A percentile compares a stretch with the other conserved stretches of the same genome.
These are phyloP conservation scores for Wallacemonas collosoma DNA, from an alignment of 208 protist genomes.

Conservation along the genomic window DNA sequence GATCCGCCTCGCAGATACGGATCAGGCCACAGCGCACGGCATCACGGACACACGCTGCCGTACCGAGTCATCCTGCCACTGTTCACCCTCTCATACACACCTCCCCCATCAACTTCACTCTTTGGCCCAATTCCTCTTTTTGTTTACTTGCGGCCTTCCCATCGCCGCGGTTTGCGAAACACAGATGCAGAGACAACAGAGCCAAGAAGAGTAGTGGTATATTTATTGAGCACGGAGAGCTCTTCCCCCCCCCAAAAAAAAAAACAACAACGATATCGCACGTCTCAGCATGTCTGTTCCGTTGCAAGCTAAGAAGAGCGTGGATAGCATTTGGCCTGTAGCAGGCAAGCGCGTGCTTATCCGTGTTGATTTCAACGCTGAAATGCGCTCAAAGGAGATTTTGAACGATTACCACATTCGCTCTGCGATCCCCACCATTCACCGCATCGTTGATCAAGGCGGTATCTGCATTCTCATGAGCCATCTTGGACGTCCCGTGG, in stretches of 20 bases:
- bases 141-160: no score
- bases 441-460: constrained; percentile 93
- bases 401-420: constrained; percentile 95
- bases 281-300: constrained; percentile 28
- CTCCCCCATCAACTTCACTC: no score
- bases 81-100: no score
- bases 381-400: constrained; percentile 90
- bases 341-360: constrained; percentile 94
- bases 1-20: no score
- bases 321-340: constrained; percentile 89
- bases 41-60: no score
- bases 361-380: constrained; percentile 98
- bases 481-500: constrained; percentile 98
- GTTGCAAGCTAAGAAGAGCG: constrained; percentile 67
- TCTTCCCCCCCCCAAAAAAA: not conserved
- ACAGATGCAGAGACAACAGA: no score
- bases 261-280: constrained; percentile 13
- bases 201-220: no score
- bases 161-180: no score
- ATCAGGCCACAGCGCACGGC: no score
- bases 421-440: constrained; percentile 95
- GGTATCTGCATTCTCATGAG: constrained; percentile 92
- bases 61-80: no score
- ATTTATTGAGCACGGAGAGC: no score
- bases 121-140: no score